Percentiles rank a stretch among this genome's conserved stretches.
Conservation (phyloP, 345 rosid genomes). For the Eucalyptus sideroxylon region DNA sequence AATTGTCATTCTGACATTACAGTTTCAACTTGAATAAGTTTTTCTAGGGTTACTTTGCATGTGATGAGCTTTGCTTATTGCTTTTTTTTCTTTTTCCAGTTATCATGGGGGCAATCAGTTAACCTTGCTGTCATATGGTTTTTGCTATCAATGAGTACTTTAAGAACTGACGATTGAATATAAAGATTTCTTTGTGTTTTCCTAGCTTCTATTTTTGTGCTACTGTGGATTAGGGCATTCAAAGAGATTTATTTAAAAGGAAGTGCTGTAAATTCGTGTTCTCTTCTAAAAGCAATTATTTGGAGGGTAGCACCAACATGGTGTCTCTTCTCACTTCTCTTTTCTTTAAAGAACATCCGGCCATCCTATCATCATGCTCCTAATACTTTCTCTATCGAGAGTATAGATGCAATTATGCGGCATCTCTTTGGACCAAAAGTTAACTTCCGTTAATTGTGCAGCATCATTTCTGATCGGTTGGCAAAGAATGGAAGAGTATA, state of each 20-base stretch:
- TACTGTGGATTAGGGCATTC: not conserved
- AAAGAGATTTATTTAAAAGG: not conserved
- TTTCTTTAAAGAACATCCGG: not conserved
- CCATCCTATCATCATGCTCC: not conserved
- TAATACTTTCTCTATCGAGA: not conserved
- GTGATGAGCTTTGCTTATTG: not conserved
- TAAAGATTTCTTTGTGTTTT: not conserved
- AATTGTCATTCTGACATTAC: not conserved
- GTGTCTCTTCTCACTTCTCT: not conserved
- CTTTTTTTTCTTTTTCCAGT: not conserved
- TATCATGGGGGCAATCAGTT: not conserved
- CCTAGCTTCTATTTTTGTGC: not conserved
- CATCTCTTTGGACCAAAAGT: not conserved
- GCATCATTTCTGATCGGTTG: constrained; percentile 86
- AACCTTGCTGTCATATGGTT: not conserved
- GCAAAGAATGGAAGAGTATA: constrained; percentile 76
- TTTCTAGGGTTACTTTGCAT: not conserved
- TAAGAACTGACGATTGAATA: not conserved
- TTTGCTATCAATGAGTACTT: not conserved
- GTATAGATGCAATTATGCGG: not conserved
- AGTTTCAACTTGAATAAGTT: not conserved
- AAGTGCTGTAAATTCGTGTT: not conserved
- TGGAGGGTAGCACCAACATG: not conserved
- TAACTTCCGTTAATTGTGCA: constrained; percentile 5
- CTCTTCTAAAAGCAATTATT: not conserved